A percentile compares a stretch with the other conserved stretches of the same genome.
Evolutionary conservation across 2,329 filamentous ascomycete genomes (phyloP).

Genomic region (Sporothrix sp.): DNA sequence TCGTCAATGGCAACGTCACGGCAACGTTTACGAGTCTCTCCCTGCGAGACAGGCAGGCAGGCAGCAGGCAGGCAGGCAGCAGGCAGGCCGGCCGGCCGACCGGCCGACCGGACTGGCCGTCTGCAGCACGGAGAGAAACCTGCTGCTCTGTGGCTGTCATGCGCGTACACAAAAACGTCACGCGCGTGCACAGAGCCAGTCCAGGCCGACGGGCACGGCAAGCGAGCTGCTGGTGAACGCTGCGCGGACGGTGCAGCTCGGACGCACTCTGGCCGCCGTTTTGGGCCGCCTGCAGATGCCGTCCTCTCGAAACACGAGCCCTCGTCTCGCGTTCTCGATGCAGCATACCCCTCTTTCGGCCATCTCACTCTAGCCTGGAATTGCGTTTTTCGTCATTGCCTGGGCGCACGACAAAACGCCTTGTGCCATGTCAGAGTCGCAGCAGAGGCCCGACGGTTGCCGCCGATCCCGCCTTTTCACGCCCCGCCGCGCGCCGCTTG

Average conservation of each 20-base stretch:
- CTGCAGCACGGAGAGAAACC: not conserved
- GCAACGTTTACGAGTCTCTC: no score
- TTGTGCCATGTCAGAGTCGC: constrained; percentile 12
- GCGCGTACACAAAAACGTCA: not conserved
- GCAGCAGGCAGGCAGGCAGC: no score
- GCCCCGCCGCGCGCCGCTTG: constrained; percentile 3
- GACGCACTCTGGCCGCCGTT: constrained; percentile 1
- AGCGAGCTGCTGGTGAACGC: not conserved
- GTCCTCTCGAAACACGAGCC: not conserved
- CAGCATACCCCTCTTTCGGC: not conserved
- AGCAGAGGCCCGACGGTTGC: constrained; percentile 4
- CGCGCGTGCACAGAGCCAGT: not conserved
- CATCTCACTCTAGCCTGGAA: not conserved
- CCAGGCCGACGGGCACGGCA: not conserved
- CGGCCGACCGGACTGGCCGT: no score
- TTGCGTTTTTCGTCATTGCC: constrained; percentile 3
- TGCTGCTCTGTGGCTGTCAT: not conserved
- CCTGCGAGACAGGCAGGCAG: no score
- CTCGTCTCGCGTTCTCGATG: not conserved
- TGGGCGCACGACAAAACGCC: constrained; percentile 1
- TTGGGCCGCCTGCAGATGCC: constrained; percentile 5
- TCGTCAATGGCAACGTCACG: no score
- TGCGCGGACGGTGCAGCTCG: not conserved
- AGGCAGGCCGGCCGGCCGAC: no score
- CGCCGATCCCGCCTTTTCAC: constrained; percentile 10